A percentile compares a stretch with the other conserved stretches of the same genome.
phyloP scores from a whole-genome alignment of 1,284 basidiomycete species.

The Baeospora myosura region DNA sequence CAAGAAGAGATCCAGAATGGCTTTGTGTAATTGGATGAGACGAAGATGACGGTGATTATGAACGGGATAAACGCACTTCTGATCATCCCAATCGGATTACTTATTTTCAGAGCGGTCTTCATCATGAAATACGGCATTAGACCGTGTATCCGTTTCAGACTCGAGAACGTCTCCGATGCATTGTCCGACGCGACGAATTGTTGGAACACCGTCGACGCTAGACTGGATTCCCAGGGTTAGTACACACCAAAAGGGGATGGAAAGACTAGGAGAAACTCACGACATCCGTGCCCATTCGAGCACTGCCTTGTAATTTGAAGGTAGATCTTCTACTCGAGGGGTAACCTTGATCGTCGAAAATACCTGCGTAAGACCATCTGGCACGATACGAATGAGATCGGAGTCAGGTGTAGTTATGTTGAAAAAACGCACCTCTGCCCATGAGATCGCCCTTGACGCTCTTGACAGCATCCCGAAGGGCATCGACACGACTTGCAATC shows the following conservation, averaged over 20 bases:
- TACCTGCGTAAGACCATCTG: conserved; percentile 81
- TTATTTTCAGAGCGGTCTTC: conserved; percentile 86
- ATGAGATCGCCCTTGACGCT: conserved; percentile 90
- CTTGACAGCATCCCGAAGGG: conserved; percentile 77
- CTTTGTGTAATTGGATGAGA: conserved; percentile 22
- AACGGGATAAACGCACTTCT: conserved; percentile 36
- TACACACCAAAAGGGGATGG: conserved; percentile 1
- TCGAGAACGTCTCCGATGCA: conserved; percentile 83
- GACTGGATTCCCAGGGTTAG: conserved; percentile 34
- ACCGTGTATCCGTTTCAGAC: conserved; percentile 89
- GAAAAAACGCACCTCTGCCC: conserved; percentile 51
- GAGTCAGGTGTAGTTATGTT: not conserved
- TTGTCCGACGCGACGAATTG: conserved; percentile 90
- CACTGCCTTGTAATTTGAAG: conserved; percentile 81
- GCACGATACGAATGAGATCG: conserved; percentile 7
- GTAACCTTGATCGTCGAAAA: conserved; percentile 87
- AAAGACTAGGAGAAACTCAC: conserved; percentile 37
- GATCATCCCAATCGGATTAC: conserved; percentile 96
- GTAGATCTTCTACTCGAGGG: conserved; percentile 72
- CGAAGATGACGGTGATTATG: not conserved
- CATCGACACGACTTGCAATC: conserved; percentile 81
- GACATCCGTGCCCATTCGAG: conserved; percentile 97
- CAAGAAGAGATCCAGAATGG: conserved; percentile 90
- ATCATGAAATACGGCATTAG: conserved; percentile 98
- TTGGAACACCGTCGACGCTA: conserved; percentile 95